phyloP scores from a whole-genome alignment of 2,329 filamentous ascomycete genomes.

The Podosphaera xanthii region DNA sequence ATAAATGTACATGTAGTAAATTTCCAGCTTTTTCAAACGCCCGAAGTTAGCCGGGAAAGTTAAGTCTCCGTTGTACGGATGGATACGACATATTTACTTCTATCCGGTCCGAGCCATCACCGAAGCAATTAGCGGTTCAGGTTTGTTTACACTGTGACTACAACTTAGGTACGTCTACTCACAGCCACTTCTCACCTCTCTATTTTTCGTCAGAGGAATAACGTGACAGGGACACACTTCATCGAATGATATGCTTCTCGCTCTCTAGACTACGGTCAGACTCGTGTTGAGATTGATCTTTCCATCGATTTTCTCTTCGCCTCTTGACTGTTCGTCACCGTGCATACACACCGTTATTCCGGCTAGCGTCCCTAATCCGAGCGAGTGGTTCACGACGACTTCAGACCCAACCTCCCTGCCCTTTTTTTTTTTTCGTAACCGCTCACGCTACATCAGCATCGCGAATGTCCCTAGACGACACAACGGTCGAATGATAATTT shows the following conservation, averaged over 20 bases:
- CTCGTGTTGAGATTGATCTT: neutral
- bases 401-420: neutral
- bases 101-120: neutral
- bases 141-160: neutral
- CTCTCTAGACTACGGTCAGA: neutral
- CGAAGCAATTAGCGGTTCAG: neutral
- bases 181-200: neutral
- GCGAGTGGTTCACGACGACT: neutral
- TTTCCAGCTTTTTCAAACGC: neutral
- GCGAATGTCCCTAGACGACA: constrained; percentile 8
- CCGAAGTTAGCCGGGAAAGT: neutral
- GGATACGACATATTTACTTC: neutral
- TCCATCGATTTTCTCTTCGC: neutral
- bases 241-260: neutral
- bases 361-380: neutral
- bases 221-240: neutral
- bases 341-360: neutral
- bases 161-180: neutral
- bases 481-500: constrained; percentile 6
- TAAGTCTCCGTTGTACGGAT: neutral
- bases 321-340: neutral
- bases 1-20: neutral
- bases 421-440: neutral
- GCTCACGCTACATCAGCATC: neutral
- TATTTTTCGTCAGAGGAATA: neutral